Base-by-base conservation (phyloP, 257 asterid genomes). In the Nicotiana obtusifolia region DNA sequence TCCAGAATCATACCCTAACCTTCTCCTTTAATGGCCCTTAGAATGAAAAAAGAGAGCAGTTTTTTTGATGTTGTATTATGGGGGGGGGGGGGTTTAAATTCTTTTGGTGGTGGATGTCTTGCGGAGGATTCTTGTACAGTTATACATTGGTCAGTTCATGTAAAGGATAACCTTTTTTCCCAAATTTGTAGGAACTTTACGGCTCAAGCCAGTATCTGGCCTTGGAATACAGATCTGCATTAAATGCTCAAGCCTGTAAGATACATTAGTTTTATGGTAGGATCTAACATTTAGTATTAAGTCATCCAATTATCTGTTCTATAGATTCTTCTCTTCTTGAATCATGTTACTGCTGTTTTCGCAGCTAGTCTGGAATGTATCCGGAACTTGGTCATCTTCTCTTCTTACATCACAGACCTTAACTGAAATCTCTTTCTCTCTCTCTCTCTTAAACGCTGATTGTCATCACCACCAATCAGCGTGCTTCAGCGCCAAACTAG, bases 61-160 rank as follows among this genome's bases (percentile, higher is more conserved):
- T 75, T 37, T 71, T 64, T 66, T 17, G 5, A 66, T 66, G 44
- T 2, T 66, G 15, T 31, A 66, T 66, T 66, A 31, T 66, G 24
- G 13, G 52, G 75, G 75, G 33, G n/a, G n/a, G n/a, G n/a, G n/a
- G n/a, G n/a, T n/a, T n/a, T n/a, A n/a, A 66, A 66, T 66, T 66
- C 75, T 31, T 49, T 83, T 73, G 76, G 77, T 87, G 86, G 81
- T 81, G 82, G 64, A 49, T 47, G 86, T 82, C 31, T 76, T 83
- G 71, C 59, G n/a, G 83, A 71, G 76, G 69, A 78, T 61, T 71
- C 68, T 68, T 89, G 90, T 91, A 89, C 83, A 88, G 90, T 83
- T 83, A 76, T 82, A 62, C 80, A 26, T 52, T 83, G 83, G 83
- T 82, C 75, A 33, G 62, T 76, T 33, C 47, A 54, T 82, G 83